Evolutionary conservation across 225 moss, liverwort and hornwort genomes (phyloP), one percentile per base, ranked within the genome.

Genomic region (Bryoerythrophyllum caledonicum): DNA sequence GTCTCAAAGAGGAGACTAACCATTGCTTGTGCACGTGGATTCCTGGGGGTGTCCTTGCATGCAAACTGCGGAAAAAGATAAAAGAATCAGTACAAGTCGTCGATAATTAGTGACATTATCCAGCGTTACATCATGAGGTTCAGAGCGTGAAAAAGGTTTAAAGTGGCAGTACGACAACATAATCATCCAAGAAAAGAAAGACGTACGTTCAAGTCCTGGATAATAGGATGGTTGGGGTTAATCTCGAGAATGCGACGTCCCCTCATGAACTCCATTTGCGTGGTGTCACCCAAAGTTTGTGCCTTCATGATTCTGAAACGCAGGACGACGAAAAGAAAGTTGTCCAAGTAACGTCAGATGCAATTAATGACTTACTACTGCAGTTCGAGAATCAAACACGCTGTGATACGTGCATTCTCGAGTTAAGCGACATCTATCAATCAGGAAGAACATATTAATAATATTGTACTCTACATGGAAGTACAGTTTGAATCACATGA

Each of bases 231-330:
- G 9, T 78, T 83, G 63, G 97, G 97, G 25, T 93, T 99, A 25
- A 99, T 93, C 76, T 99, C 97, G 24, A 94, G 86, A 48, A 99
- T 87, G 65, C 97, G 87, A 40, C 93, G 86, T 17, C 97, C 97
- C 59, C 80, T 86, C 97, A 99, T 95, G 35, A 99, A 99, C 81
- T 99, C 97, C 76, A 99, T 75, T 67, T 93, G 93, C 8, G 90
- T 88, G 57, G 80, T 93, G 63, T 99, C 97, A 51, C 94, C 91
- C 69, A 99, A 60, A 20, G 94, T 93, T 79, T 99, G 97, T 1
- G 97, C 93, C 63, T 99, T 99, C 97, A 99, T 95, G 67, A 99
- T 99, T 85, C 94, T 96, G 85, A 28, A 55, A 67, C 55, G 28
- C 35, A 69, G 23, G 10, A 28, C 28, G 23, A n/a, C n/a, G n/a